A percentile compares a stretch with the other conserved stretches of the same genome.
These are phyloP conservation scores for Venturia nashicola DNA, from an alignment of 2,329 filamentous ascomycete genomes.

Conservation along the genomic window DNA sequence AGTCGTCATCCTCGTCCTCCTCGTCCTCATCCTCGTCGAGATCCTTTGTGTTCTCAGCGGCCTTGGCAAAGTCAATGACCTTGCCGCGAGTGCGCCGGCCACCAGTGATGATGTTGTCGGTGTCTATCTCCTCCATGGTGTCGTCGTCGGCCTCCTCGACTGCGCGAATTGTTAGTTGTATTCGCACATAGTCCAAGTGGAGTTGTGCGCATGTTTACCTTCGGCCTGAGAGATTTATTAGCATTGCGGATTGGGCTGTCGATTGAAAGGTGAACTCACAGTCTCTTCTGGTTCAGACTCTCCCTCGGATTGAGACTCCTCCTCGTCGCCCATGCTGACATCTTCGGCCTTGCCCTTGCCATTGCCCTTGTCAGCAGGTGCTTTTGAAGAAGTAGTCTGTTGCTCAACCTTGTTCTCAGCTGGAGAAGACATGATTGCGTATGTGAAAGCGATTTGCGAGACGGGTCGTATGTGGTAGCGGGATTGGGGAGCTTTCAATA, in stretches of 20 bases:
- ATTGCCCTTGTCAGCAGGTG: slow-evolving; percentile 56
- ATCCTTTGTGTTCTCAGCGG: slow-evolving; percentile 64
- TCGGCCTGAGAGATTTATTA: not conserved
- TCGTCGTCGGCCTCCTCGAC: slow-evolving; percentile 64
- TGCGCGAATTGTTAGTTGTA: slow-evolving; percentile 16
- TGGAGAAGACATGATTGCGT: slow-evolving; percentile 4
- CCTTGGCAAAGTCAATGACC: slow-evolving; percentile 86
- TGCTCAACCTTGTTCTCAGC: slow-evolving; percentile 1
- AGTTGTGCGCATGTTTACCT: slow-evolving; percentile 2
- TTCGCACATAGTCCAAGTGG: slow-evolving; percentile 12
- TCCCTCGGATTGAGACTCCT: slow-evolving; percentile 51
- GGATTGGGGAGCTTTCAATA: not conserved
- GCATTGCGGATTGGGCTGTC: not conserved
- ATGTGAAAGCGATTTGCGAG: not conserved
- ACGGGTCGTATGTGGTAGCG: not conserved
- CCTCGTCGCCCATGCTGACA: slow-evolving; percentile 53
- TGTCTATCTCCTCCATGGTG: slow-evolving; percentile 83
- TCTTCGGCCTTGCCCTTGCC: slow-evolving; percentile 76
- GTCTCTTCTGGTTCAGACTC: slow-evolving; percentile 55
- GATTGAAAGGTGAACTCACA: slow-evolving; percentile 10
- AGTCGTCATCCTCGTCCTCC: slow-evolving; percentile 58
- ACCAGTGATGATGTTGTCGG: slow-evolving; percentile 69
- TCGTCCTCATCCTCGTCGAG: slow-evolving; percentile 74
- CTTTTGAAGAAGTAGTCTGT: slow-evolving; percentile 1
- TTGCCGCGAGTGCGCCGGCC: slow-evolving; percentile 82